A percentile compares a stretch with the other conserved stretches of the same genome.
Evolutionary conservation across 768 basidiomycete genomes (phyloP).

Genomic region (Mycena olivaceomarginata): DNA sequence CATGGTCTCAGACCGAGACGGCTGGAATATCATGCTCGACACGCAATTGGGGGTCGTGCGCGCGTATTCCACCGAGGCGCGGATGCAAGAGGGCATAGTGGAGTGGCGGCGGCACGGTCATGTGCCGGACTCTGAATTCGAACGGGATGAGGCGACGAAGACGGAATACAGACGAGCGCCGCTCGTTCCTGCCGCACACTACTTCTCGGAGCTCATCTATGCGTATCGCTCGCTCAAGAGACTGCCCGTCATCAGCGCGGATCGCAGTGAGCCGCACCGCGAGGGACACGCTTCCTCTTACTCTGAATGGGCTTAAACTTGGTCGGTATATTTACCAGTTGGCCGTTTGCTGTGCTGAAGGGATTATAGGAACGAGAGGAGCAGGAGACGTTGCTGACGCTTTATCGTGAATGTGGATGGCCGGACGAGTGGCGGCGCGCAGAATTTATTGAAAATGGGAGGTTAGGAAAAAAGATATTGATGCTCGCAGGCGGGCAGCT

Average conservation of each 20-base stretch:
- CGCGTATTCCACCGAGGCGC: slow-evolving; percentile 7
- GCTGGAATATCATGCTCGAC: slow-evolving; percentile 38
- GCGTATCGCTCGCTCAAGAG: slow-evolving; percentile 16
- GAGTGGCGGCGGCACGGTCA: slow-evolving; percentile 29
- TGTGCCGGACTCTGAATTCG: neutral
- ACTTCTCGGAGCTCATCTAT: no score
- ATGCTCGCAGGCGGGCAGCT: neutral
- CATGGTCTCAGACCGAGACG: slow-evolving; percentile 26
- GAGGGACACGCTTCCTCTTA: neutral
- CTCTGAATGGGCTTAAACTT: neutral
- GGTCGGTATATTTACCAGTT: neutral
- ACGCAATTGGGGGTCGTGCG: slow-evolving; percentile 35
- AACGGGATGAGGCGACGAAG: neutral
- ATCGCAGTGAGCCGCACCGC: slow-evolving; percentile 22
- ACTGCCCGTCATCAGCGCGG: slow-evolving; percentile 20
- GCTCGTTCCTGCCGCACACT: slow-evolving; percentile 27
- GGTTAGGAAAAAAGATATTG: neutral
- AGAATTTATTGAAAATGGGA: slow-evolving; percentile 25
- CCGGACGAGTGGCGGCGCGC: slow-evolving; percentile 28
- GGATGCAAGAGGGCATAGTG: neutral
- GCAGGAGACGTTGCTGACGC: neutral
- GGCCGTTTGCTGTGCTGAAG: neutral
- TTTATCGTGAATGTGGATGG: slow-evolving; percentile 35
- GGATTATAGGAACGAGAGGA: slow-evolving; percentile 6
- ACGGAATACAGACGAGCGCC: slow-evolving; percentile 29